Evolutionary conservation across 1,139 yeast species (phyloP), one percentile per base, ranked within the genome.

Genomic region (Kurtzmaniella quercitrusa): DNA sequence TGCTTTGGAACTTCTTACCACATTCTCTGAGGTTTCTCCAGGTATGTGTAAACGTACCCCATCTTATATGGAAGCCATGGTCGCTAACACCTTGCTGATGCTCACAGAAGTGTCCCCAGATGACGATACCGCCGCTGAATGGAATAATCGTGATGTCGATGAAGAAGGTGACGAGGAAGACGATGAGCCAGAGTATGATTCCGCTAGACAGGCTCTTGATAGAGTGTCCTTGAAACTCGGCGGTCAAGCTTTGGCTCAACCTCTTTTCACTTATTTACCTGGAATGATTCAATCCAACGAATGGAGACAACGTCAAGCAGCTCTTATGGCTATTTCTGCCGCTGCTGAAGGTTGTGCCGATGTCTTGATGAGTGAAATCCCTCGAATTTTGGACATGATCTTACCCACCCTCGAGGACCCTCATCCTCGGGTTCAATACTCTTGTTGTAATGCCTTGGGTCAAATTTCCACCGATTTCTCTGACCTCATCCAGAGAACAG

Each of bases 401-500:
- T 65, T 90, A 53, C 97, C 98, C 2, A 70, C 86, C 16, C 74
- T 93, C 48, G 72, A 81, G 41, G 98, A 93, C 62, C 77, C 77
- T 3, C 97, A 93, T 56, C 84, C 96, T 51, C 80, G 98, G 63
- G 98, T 94, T 40, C 98, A 93, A 60, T 93, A 91, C 71, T 96
- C 97, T 34, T 86, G 96, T 50, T 93, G 98, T 69, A 93, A 93
- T 61, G 96, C 97, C 0, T 71, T 93, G 51, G 98, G 98, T 41
- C 98, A 93, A 70, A 87, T 94, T 69, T 88, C 96, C n/a, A 93
- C 98, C 0, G 98, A 93, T 66, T 91, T 93, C 66, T 93, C 97
- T 5, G 95, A 88, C 54, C 74, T 78, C 18, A 85, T 93, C 50
- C 98, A 93, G 69, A 76, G 84, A 57, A 81, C 87, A 42, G 77